These are phyloP conservation scores for Moricandia arvensis DNA, from an alignment of 345 rosid genomes.

Conservation along the genomic window DNA sequence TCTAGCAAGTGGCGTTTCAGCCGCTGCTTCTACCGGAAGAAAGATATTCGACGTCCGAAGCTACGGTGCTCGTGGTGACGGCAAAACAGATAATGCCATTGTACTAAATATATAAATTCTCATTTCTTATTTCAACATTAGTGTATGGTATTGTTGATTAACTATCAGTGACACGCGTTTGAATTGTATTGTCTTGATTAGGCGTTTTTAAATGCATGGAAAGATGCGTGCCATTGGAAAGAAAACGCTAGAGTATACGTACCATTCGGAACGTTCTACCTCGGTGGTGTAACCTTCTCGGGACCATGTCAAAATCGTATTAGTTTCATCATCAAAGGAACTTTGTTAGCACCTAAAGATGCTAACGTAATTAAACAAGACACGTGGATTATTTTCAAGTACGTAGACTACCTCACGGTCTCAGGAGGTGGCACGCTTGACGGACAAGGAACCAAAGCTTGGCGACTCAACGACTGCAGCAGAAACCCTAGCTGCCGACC, in stretches of 20 bases:
- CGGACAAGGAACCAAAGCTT: conserved; percentile 34
- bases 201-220: conserved; percentile 39
- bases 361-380: conserved; percentile 28
- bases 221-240: conserved; percentile 31
- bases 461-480: conserved; percentile 23
- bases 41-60: conserved; percentile 30
- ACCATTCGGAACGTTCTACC: conserved; percentile 30
- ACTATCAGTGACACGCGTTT: not conserved
- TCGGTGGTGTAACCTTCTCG: conserved; percentile 21
- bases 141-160: not conserved
- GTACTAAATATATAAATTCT: conserved; percentile 16
- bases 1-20: conserved; percentile 4
- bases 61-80: conserved; percentile 40
- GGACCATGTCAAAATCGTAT: conserved; percentile 31
- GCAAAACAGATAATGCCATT: conserved; percentile 35
- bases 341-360: conserved; percentile 34
- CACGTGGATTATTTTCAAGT: conserved; percentile 29
- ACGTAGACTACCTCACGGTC: conserved; percentile 28
- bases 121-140: not conserved
- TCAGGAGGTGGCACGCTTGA: conserved; percentile 33
- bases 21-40: not conserved
- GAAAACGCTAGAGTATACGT: conserved; percentile 27
- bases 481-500: conserved; percentile 6
- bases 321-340: conserved; percentile 35
- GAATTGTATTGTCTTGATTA: not conserved